A percentile compares a stretch with the other conserved stretches of the same genome.
These are phyloP conservation scores for Cryphonectria radicalis DNA, from an alignment of 2,329 filamentous ascomycete species.

Conservation along the genomic window DNA sequence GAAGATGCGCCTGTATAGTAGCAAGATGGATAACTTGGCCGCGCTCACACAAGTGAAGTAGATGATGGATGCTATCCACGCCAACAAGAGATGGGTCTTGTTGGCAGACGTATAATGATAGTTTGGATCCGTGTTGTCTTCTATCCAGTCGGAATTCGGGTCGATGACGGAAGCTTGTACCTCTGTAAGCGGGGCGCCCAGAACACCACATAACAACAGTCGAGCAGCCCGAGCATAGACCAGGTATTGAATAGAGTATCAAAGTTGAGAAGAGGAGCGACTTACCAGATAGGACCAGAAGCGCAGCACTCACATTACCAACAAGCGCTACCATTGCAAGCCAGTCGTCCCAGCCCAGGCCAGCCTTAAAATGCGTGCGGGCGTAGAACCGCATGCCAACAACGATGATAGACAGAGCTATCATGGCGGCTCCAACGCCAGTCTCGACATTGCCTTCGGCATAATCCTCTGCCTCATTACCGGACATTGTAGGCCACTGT, in stretches of 20 bases:
- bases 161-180: conserved; percentile 12
- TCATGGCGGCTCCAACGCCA: conserved; percentile 17
- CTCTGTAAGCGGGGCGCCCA: not conserved
- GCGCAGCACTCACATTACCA: conserved; percentile 10
- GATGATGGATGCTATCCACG: conserved; percentile 35
- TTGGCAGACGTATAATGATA: conserved; percentile 25
- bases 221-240: not conserved
- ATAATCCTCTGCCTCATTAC: conserved; percentile 1
- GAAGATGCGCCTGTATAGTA: conserved; percentile 41
- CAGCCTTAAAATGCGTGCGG: conserved; percentile 7
- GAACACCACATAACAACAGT: not conserved
- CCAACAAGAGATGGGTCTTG: conserved; percentile 23
- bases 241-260: not conserved
- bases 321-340: conserved; percentile 13
- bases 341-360: conserved; percentile 23
- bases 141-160: conserved; percentile 20
- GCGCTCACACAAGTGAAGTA: conserved; percentile 38
- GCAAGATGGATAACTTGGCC: conserved; percentile 39
- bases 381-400: conserved; percentile 19
- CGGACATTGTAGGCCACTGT: not conserved
- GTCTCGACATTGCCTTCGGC: conserved; percentile 11
- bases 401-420: conserved; percentile 10
- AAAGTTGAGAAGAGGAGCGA: not conserved
- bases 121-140: conserved; percentile 18
- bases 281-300: conserved; percentile 24